These are phyloP conservation scores for Naematelia encephala DNA, from an alignment of 768 basidiomycete genomes.

Conservation along the genomic window DNA sequence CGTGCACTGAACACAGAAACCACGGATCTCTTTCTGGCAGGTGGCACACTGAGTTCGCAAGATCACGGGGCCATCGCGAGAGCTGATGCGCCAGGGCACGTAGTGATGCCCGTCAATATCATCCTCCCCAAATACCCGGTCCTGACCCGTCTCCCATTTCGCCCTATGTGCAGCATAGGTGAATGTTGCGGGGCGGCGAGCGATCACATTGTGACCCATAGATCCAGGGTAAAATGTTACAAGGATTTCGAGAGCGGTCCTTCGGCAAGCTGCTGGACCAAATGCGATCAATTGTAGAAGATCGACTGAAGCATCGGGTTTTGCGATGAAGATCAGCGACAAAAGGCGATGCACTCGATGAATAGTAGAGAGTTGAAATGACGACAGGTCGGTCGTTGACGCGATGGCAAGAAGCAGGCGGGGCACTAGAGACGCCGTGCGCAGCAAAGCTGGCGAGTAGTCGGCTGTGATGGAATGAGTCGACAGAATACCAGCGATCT, in stretches of 20 bases:
- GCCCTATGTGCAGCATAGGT: constrained; percentile 38
- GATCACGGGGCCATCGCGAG: constrained; percentile 8
- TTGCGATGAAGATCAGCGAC: constrained; percentile 57
- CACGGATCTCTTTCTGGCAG: constrained; percentile 57
- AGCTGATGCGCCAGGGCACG: constrained; percentile 34
- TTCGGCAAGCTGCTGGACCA: constrained; percentile 59
- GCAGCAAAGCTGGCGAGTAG: constrained; percentile 58
- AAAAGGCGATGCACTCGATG: constrained; percentile 61
- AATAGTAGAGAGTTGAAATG: constrained; percentile 51
- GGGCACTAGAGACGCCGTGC: constrained; percentile 60
- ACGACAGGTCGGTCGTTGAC: constrained; percentile 56
- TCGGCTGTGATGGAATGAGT: constrained; percentile 63
- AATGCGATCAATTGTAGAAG: constrained; percentile 69
- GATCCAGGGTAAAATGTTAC: constrained; percentile 65
- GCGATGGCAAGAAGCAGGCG: constrained; percentile 64
- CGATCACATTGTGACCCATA: constrained; percentile 65
- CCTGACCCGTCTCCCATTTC: constrained; percentile 36
- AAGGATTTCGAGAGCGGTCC: constrained; percentile 60
- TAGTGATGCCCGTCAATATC: constrained; percentile 26
- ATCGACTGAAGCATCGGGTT: constrained; percentile 69
- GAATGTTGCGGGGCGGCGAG: constrained; percentile 56
- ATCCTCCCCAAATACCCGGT: constrained; percentile 22
- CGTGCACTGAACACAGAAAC: constrained; percentile 70
- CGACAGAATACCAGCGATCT: constrained; percentile 40
- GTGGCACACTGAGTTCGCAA: constrained; percentile 54